Percentiles rank a stretch among this genome's conserved stretches.
phyloP scores from a whole-genome alignment of 371 early-diverging fungal species.

The Rhizopus microsporus region DNA sequence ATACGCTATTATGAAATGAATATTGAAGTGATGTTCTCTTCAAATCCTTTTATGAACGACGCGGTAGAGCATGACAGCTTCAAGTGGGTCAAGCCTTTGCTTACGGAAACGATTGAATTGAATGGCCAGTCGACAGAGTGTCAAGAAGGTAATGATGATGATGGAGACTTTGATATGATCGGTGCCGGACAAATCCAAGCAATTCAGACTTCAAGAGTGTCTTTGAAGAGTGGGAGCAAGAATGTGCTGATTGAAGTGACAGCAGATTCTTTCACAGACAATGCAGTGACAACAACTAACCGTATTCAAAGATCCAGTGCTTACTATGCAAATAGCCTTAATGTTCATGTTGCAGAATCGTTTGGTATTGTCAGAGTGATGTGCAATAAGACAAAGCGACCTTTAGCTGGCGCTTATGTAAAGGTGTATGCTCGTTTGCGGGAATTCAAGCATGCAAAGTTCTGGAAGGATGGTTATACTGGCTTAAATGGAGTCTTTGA shows the following conservation, averaged over 20 bases:
- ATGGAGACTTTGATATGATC: conserved; percentile 37
- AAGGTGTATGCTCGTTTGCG: conserved; percentile 60
- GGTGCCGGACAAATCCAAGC: conserved; percentile 24
- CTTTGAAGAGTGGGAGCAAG: conserved; percentile 12
- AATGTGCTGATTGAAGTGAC: conserved; percentile 40
- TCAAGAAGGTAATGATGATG: conserved; percentile 1
- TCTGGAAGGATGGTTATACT: conserved; percentile 70
- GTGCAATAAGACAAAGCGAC: conserved; percentile 30
- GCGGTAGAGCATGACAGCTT: conserved; percentile 17
- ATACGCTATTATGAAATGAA: conserved; percentile 60
- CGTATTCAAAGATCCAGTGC: conserved; percentile 10
- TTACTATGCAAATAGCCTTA: conserved; percentile 48
- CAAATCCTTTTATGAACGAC: conserved; percentile 40
- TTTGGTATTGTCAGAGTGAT: conserved; percentile 54
- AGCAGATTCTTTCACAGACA: not conserved
- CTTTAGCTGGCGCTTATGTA: conserved; percentile 58
- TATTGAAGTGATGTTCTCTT: conserved; percentile 65
- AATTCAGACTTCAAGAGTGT: conserved; percentile 13
- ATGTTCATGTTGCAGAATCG: conserved; percentile 47
- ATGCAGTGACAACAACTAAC: not conserved
- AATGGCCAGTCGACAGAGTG: not conserved
- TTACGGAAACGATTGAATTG: conserved; percentile 11
- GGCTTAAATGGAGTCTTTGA: conserved; percentile 63
- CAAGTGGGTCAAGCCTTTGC: conserved; percentile 37
- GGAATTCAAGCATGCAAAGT: conserved; percentile 23